A percentile compares a stretch with the other conserved stretches of the same genome.
Evolutionary conservation across 768 basidiomycete genomes (phyloP).

Genomic region (Trametes cubensis): DNA sequence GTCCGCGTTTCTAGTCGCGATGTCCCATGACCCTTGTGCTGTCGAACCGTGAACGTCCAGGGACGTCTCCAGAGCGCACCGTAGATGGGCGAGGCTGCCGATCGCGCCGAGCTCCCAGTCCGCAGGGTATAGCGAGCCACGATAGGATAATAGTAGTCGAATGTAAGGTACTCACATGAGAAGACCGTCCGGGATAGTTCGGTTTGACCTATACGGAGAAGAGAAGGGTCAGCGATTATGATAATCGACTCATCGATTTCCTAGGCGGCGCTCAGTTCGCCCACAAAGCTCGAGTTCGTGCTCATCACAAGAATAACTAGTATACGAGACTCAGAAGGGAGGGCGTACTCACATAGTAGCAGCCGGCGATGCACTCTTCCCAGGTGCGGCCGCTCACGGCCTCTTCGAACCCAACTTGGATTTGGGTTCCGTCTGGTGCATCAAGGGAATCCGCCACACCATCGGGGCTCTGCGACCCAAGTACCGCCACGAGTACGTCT

Average conservation of each 20-base stretch:
- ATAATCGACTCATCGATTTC: slow-evolving; percentile 9
- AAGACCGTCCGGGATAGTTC: slow-evolving; percentile 88
- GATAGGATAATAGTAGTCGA: not conserved
- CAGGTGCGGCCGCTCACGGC: slow-evolving; percentile 57
- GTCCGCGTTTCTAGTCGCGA: no score
- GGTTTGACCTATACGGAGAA: slow-evolving; percentile 63
- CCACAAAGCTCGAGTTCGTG: not conserved
- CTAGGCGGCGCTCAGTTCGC: not conserved
- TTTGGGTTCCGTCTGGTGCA: slow-evolving; percentile 18
- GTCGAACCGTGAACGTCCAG: no score
- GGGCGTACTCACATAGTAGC: slow-evolving; percentile 65
- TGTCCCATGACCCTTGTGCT: no score
- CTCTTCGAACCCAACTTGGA: slow-evolving; percentile 41
- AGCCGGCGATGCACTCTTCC: slow-evolving; percentile 74
- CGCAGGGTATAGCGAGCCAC: not conserved
- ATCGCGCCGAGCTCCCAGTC: slow-evolving; percentile 3
- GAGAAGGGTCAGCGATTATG: slow-evolving; percentile 10
- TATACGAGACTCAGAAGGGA: not conserved
- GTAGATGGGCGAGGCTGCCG: not conserved
- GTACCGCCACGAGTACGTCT: slow-evolving; percentile 73
- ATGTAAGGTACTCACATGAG: slow-evolving; percentile 64
- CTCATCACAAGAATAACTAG: not conserved
- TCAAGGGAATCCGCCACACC: slow-evolving; percentile 21
- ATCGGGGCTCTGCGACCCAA: slow-evolving; percentile 25
- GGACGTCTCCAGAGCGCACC: no score